A percentile compares a stretch with the other conserved stretches of the same genome.
Evolutionary conservation across 2,329 filamentous ascomycete species (phyloP).

Genomic region (Scopulariopsis brevicaulis): DNA sequence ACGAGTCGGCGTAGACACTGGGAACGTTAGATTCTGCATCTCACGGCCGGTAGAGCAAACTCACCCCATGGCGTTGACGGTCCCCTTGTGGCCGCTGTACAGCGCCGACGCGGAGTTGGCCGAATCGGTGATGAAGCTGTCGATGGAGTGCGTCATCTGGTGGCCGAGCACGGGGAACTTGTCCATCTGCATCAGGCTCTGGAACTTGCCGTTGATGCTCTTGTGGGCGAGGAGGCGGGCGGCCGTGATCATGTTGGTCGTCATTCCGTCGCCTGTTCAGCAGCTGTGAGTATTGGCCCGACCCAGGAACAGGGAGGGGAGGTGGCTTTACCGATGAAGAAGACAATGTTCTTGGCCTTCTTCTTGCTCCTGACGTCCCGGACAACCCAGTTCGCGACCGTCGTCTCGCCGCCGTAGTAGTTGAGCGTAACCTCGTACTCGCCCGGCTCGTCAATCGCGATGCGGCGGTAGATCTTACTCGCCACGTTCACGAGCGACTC

Average conservation of each 20-base stretch:
- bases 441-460: conserved; percentile 68
- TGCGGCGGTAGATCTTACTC: conserved; percentile 64
- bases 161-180: conserved; percentile 78
- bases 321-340: conserved; percentile 56
- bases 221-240: conserved; percentile 74
- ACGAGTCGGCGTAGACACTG: conserved; percentile 66
- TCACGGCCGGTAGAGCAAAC: not conserved
- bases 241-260: conserved; percentile 68
- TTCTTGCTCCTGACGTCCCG: conserved; percentile 57
- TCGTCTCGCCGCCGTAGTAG: conserved; percentile 64
- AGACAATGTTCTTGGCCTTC: conserved; percentile 74
- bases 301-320: too few relatives aligned
- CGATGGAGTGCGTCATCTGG: conserved; percentile 81
- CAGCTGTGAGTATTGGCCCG: not conserved
- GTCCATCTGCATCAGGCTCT: conserved; percentile 65
- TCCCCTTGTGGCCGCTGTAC: conserved; percentile 75
- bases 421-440: conserved; percentile 65
- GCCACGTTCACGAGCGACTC: conserved; percentile 70
- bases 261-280: conserved; percentile 41
- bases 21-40: not conserved
- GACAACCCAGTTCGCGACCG: conserved; percentile 66
- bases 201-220: conserved; percentile 75
- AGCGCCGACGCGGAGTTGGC: conserved; percentile 76
- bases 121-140: conserved; percentile 76
- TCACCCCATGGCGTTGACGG: conserved; percentile 67